phyloP scores from a whole-genome alignment of 768 basidiomycete species.

The Fomitopsis pulvina region DNA sequence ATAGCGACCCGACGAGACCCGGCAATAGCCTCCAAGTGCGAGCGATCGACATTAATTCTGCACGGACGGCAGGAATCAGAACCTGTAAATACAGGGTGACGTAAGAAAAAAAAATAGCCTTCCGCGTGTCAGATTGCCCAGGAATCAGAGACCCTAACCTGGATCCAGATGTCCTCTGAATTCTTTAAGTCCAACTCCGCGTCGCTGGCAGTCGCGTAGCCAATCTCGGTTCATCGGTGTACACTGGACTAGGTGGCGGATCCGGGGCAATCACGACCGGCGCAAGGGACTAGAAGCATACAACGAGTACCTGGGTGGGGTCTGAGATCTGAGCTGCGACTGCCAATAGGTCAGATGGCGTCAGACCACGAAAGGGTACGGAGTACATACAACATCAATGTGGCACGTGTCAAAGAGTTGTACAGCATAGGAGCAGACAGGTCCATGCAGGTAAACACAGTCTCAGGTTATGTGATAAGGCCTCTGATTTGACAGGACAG shows the following conservation, averaged over 20 bases:
- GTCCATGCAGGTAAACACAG: too few species aligned
- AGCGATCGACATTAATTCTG: conserved; percentile 37
- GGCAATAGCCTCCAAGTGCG: conserved; percentile 32
- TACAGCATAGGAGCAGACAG: too few species aligned
- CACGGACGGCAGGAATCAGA: conserved; percentile 35
- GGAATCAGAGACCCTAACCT: conserved; percentile 18
- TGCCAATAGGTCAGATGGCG: too few species aligned
- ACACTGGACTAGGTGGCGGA: conserved; percentile 36
- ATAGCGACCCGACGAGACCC: conserved; percentile 40
- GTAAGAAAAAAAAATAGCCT: neutral
- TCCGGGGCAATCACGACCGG: too few species aligned
- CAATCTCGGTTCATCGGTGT: conserved; percentile 44
- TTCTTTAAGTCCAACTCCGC: conserved; percentile 36
- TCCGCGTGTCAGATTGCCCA: neutral
- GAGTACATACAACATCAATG: too few species aligned
- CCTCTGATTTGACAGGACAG: too few species aligned
- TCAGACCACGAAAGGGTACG: too few species aligned
- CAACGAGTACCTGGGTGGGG: too few species aligned
- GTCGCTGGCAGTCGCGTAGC: conserved; percentile 39
- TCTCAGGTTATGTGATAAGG: too few species aligned
- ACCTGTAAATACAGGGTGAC: conserved; percentile 24
- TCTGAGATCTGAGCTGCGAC: too few species aligned
- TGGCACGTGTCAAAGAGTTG: too few species aligned
- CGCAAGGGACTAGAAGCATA: too few species aligned
- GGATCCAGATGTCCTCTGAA: conserved; percentile 37